A percentile compares a stretch with the other conserved stretches of the same genome.
phyloP scores from a whole-genome alignment of 495 filamentous ascomycete genomes.

The Talaromyces trachyspermus region DNA sequence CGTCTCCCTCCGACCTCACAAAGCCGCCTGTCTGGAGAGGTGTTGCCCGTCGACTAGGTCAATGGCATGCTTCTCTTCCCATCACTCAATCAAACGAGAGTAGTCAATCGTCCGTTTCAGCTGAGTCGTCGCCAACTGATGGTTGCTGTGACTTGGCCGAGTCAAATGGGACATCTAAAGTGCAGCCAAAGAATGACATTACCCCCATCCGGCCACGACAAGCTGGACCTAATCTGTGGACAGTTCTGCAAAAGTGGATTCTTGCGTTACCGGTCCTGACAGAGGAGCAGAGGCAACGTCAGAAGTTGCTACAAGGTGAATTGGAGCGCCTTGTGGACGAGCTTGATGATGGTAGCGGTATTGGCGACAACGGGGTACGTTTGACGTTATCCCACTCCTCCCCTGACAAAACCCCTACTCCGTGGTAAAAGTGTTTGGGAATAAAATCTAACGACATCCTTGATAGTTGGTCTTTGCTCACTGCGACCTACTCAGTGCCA shows the following conservation, averaged over 20 bases:
- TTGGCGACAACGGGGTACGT: constrained; percentile 65
- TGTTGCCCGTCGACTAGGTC: constrained; percentile 71
- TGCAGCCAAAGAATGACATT: constrained; percentile 28
- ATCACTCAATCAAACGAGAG: constrained; percentile 10
- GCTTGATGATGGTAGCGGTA: constrained; percentile 63
- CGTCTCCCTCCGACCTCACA: constrained; percentile 70
- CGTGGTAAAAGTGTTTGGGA: no score
- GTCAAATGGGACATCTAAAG: neutral
- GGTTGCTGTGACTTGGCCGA: neutral
- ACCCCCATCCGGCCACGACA: constrained; percentile 53
- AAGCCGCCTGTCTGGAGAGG: constrained; percentile 66
- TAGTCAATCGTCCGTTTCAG: neutral
- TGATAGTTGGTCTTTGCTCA: constrained; percentile 81
- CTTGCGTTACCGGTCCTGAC: constrained; percentile 69
- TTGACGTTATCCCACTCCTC: constrained; percentile 2
- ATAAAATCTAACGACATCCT: neutral
- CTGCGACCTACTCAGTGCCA: constrained; percentile 89
- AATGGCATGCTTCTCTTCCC: constrained; percentile 84
- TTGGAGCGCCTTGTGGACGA: constrained; percentile 59
- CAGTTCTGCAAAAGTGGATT: constrained; percentile 92
- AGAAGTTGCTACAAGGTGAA: constrained; percentile 64
- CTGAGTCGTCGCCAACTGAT: neutral
- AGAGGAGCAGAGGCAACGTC: constrained; percentile 55
- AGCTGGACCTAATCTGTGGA: constrained; percentile 77
- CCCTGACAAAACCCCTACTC: neutral